Evolutionary conservation across 352 stramenopile species (phyloP).

Genomic region (Blastocystis hominis): DNA sequence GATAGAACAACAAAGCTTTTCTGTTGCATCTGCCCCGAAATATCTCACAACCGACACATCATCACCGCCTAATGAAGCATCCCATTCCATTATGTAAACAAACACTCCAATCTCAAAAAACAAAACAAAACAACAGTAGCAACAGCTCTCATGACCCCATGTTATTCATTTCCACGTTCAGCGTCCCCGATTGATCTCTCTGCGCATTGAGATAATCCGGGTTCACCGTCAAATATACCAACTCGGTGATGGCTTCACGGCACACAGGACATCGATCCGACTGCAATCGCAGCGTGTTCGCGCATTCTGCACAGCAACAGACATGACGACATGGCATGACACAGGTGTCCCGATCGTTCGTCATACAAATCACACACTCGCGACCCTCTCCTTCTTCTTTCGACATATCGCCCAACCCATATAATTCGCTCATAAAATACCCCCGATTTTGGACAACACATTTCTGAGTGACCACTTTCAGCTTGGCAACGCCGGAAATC

Average conservation of each 20-base stretch:
- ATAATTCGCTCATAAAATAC: slow-evolving; percentile 27
- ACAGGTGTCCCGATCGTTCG: slow-evolving; percentile 57
- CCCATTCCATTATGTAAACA: too few relatives aligned
- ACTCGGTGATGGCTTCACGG: slow-evolving; percentile 46
- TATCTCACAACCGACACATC: too few relatives aligned
- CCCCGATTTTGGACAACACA: slow-evolving; percentile 14
- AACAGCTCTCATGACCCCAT: too few relatives aligned
- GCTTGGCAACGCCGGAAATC: not conserved
- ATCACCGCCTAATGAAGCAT: too few relatives aligned
- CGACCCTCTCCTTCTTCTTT: not conserved
- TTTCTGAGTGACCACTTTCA: slow-evolving; percentile 29
- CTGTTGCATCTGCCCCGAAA: too few relatives aligned
- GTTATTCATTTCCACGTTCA: slow-evolving; percentile 17
- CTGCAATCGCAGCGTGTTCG: slow-evolving; percentile 23
- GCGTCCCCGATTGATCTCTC: not conserved
- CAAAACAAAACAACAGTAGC: too few relatives aligned
- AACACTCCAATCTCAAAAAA: too few relatives aligned
- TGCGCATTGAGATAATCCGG: slow-evolving; percentile 17
- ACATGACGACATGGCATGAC: slow-evolving; percentile 62
- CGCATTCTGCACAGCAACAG: slow-evolving; percentile 61
- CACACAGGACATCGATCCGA: slow-evolving; percentile 58
- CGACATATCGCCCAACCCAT: slow-evolving; percentile 33
- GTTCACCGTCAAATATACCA: slow-evolving; percentile 51
- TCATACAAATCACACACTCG: slow-evolving; percentile 63
- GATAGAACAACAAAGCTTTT: too few relatives aligned